phyloP scores from a whole-genome alignment of 768 basidiomycete genomes.

The Hysterangium stoloniferum region DNA sequence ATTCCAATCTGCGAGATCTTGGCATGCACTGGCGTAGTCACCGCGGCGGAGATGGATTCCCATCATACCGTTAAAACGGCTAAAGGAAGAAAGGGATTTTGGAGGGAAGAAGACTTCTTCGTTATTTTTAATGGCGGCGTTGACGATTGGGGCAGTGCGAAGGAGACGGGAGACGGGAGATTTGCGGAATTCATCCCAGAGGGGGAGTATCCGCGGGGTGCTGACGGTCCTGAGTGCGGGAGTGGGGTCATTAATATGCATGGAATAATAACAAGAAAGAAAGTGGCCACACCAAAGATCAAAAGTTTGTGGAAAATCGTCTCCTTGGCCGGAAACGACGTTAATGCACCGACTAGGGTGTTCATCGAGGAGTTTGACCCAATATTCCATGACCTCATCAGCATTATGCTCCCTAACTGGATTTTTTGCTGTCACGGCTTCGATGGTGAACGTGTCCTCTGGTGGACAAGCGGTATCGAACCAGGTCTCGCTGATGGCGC shows the following conservation, averaged over 20 bases:
- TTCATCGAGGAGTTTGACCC: conserved; percentile 32
- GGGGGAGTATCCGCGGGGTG: conserved; percentile 30
- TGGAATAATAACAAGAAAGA: neutral
- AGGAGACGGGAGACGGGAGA: conserved; percentile 45
- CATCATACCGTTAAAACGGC: conserved; percentile 27
- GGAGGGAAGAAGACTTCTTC: conserved; percentile 8
- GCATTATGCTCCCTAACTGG: conserved; percentile 34
- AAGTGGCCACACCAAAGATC: neutral
- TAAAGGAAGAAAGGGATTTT: conserved; percentile 18
- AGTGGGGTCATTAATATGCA: neutral
- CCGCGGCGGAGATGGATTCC: conserved; percentile 47
- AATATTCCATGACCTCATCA: conserved; percentile 39
- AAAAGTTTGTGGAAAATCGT: conserved; percentile 26
- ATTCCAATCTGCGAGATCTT: conserved; percentile 33
- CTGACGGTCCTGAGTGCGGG: conserved; percentile 41
- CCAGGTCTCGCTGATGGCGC: conserved; percentile 41
- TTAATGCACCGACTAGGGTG: conserved; percentile 36
- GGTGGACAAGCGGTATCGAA: conserved; percentile 41
- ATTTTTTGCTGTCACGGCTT: conserved; percentile 15
- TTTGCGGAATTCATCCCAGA: conserved; percentile 35
- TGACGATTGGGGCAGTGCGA: conserved; percentile 46
- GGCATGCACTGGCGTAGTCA: conserved; percentile 38
- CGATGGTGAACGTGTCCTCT: conserved; percentile 27
- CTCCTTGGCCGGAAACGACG: conserved; percentile 33
- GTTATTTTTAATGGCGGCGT: conserved; percentile 37